A percentile compares a stretch with the other conserved stretches of the same genome.
Evolutionary conservation across 192 early-diverging fungal species (phyloP).

Genomic region (Chytriomyces hyalinus): DNA sequence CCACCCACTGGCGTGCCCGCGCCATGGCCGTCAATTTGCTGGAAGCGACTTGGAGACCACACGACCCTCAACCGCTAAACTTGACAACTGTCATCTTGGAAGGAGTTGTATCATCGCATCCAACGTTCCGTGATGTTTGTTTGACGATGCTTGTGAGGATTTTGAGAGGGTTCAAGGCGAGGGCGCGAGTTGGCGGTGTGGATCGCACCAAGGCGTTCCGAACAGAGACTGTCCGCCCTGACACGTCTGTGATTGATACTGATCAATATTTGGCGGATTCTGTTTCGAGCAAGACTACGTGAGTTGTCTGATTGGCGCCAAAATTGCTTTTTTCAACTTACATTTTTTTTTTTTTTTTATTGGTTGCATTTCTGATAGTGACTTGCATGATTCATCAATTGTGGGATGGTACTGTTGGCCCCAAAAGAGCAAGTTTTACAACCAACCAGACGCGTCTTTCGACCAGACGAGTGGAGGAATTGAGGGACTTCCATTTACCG

Average conservation of each 20-base stretch:
- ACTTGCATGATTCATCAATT: constrained; percentile 39
- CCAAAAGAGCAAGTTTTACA: constrained; percentile 60
- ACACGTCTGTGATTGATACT: constrained; percentile 31
- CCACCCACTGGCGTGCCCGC: constrained; percentile 82
- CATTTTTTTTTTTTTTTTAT: too few species aligned
- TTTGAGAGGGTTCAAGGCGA: constrained; percentile 73
- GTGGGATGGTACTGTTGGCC: constrained; percentile 89
- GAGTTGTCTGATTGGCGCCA: not conserved
- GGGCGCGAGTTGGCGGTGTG: constrained; percentile 46
- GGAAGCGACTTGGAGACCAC: constrained; percentile 69
- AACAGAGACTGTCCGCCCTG: constrained; percentile 8
- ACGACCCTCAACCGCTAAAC: constrained; percentile 59
- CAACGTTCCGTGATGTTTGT: constrained; percentile 72
- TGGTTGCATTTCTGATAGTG: not conserved
- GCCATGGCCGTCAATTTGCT: constrained; percentile 82
- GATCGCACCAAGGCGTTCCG: constrained; percentile 27
- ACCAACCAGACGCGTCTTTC: constrained; percentile 27
- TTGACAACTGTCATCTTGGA: constrained; percentile 64
- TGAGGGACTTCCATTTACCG: constrained; percentile 56
- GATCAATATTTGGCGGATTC: constrained; percentile 50
- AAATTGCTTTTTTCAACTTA: not conserved
- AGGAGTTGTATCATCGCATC: constrained; percentile 72
- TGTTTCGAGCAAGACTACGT: constrained; percentile 29
- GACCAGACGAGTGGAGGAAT: constrained; percentile 13
- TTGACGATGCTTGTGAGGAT: constrained; percentile 65